Conservation (phyloP, 768 basidiomycete genomes). For the Naganishia onofrii region DNA sequence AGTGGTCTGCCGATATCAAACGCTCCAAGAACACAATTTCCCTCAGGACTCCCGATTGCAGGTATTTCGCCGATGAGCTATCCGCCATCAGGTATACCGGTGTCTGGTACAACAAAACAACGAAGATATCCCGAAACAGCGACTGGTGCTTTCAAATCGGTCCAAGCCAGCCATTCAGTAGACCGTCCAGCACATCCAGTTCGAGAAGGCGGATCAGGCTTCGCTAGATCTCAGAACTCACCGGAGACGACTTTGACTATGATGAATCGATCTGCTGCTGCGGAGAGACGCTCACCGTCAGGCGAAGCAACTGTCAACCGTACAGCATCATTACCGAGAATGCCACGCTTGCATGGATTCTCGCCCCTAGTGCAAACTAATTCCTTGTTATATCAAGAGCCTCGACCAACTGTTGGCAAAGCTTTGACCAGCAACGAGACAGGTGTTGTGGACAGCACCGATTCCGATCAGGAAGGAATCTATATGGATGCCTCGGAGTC, state of each 20-base stretch:
- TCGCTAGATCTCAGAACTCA: not conserved
- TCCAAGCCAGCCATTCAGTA: not conserved
- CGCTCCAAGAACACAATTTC: not conserved
- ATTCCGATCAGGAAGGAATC: slow-evolving; percentile 11
- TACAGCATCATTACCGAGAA: slow-evolving; percentile 10
- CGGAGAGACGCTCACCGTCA: not conserved
- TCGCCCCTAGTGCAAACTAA: not conserved
- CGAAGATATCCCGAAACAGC: slow-evolving; percentile 1
- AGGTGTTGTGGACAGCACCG: not conserved
- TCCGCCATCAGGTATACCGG: not conserved
- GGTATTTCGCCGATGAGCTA: not conserved
- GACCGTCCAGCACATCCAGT: not conserved
- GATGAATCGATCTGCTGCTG: not conserved
- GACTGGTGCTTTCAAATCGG: not conserved
- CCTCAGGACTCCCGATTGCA: not conserved
- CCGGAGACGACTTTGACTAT: not conserved
- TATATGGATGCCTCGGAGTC: slow-evolving; percentile 9
- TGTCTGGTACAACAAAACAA: not conserved
- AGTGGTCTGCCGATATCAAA: not conserved
- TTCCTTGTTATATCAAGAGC: not conserved
- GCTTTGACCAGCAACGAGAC: not conserved
- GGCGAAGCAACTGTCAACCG: not conserved
- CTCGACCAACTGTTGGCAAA: not conserved
- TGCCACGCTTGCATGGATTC: slow-evolving; percentile 12
- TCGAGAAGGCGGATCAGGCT: not conserved